A percentile compares a stretch with the other conserved stretches of the same genome.
Conservation (phyloP, 768 basidiomycete genomes). For the Phanerochaete sordida region DNA sequence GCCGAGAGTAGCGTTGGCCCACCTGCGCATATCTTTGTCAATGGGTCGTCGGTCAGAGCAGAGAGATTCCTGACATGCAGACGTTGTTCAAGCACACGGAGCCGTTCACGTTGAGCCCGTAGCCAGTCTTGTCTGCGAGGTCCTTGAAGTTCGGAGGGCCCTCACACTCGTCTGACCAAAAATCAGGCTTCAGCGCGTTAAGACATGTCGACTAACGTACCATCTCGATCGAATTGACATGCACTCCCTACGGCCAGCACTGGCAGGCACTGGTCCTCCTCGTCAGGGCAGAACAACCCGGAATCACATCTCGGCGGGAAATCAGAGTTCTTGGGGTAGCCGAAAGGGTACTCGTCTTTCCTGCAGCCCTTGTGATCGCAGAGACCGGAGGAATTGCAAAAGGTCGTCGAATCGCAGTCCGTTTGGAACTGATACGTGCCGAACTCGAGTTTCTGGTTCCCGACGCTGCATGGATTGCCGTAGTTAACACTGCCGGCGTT, state of each 20-base stretch:
- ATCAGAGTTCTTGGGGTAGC: constrained; percentile 40
- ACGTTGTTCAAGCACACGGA: constrained; percentile 78
- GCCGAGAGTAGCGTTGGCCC: constrained; percentile 71
- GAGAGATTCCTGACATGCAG: constrained; percentile 62
- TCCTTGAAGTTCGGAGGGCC: constrained; percentile 62
- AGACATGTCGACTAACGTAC: constrained; percentile 34
- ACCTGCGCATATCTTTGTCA: constrained; percentile 40
- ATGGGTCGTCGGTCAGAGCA: not conserved
- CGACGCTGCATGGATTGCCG: constrained; percentile 46
- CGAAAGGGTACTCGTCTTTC: constrained; percentile 74
- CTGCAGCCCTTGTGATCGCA: constrained; percentile 72
- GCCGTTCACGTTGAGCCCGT: constrained; percentile 76
- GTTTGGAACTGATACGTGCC: constrained; percentile 79
- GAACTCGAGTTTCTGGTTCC: constrained; percentile 63
- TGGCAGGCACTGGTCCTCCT: constrained; percentile 64
- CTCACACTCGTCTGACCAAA: constrained; percentile 68
- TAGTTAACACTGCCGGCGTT: constrained; percentile 45
- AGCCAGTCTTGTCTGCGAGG: constrained; percentile 58
- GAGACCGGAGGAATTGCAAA: constrained; percentile 49
- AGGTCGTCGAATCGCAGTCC: constrained; percentile 72
- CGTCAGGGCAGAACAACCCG: constrained; percentile 82
- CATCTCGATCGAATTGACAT: constrained; percentile 88
- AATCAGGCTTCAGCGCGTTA: not conserved
- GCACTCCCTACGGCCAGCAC: constrained; percentile 56
- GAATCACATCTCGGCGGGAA: constrained; percentile 60